These are phyloP conservation scores for barrel medic (Medicago truncatula) DNA, from an alignment of 306 rosid genomes.

Conservation along the genomic window DNA sequence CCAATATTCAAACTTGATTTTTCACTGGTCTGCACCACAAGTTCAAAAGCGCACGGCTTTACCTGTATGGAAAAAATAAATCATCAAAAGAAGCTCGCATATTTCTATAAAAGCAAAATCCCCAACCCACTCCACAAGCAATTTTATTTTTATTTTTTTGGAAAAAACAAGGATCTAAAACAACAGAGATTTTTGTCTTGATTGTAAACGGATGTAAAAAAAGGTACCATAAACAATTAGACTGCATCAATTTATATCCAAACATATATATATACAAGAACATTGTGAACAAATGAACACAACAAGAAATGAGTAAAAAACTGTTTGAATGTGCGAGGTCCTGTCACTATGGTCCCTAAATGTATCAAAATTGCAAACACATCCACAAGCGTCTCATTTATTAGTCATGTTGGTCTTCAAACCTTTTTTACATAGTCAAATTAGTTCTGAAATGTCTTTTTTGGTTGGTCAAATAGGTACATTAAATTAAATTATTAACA, in stretches of 20 bases:
- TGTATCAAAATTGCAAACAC: too few relatives aligned
- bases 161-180: not conserved
- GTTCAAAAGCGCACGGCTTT: slow-evolving; percentile 29
- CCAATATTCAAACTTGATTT: slow-evolving; percentile 28
- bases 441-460: too few relatives aligned
- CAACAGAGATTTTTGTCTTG: not conserved
- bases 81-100: slow-evolving; percentile 33
- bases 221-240: slow-evolving; percentile 17
- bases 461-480: too few relatives aligned
- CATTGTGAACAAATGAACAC: slow-evolving; percentile 1
- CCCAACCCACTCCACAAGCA: slow-evolving; percentile 1
- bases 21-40: slow-evolving; percentile 39
- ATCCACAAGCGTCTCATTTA: too few relatives aligned
- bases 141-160: not conserved
- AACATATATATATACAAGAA: slow-evolving; percentile 10
- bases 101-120: slow-evolving; percentile 11
- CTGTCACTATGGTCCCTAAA: too few relatives aligned
- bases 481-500: too few relatives aligned
- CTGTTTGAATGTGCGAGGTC: too few relatives aligned
- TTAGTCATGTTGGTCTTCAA: too few relatives aligned
- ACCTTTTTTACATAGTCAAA: too few relatives aligned
- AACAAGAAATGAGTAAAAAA: too few relatives aligned
- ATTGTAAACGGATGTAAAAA: not conserved
- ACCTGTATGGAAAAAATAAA: slow-evolving; percentile 46
- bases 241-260: not conserved